These are phyloP conservation scores for Fusarium beomiforme DNA, from an alignment of 2,329 filamentous ascomycete species.

Conservation along the genomic window DNA sequence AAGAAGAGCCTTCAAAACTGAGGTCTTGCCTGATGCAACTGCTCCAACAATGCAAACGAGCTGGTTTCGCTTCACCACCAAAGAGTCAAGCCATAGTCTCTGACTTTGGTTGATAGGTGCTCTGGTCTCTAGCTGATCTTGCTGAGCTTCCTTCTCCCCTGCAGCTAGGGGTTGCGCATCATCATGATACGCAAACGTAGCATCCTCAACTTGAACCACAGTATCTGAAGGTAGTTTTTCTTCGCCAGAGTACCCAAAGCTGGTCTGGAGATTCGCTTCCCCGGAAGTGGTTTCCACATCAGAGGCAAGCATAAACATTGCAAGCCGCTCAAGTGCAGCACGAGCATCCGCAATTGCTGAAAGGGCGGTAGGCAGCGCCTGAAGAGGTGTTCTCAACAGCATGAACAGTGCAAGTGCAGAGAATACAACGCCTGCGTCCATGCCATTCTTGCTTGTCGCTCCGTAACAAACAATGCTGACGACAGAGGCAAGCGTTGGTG, in stretches of 20 bases:
- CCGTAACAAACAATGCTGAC: conserved; percentile 26
- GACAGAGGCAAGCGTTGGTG: conserved; percentile 15
- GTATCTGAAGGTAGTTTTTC: rapidly evolving
- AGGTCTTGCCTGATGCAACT: conserved; percentile 19
- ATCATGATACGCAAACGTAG: conserved; percentile 14
- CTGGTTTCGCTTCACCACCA: neutral
- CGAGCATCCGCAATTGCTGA: conserved; percentile 22
- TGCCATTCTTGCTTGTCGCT: conserved; percentile 9
- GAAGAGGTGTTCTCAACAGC: conserved; percentile 9
- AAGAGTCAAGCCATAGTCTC: neutral
- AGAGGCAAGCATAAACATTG: conserved; percentile 16
- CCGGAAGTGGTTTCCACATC: neutral
- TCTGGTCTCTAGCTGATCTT: neutral
- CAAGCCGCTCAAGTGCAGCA: conserved; percentile 12
- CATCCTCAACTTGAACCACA: conserved; percentile 4
- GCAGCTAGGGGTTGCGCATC: neutral
- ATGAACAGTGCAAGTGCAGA: conserved; percentile 15
- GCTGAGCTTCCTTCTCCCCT: neutral
- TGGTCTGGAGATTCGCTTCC: neutral
- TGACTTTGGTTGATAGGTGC: neutral
- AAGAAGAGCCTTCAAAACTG: neutral
- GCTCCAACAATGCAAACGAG: conserved; percentile 18
- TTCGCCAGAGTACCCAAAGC: neutral
- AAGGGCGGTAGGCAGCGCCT: conserved; percentile 8
- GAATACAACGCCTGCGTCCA: conserved; percentile 19